Evolutionary conservation across 2,329 filamentous ascomycete genomes (phyloP).

Genomic region (Colletotrichum musae): DNA sequence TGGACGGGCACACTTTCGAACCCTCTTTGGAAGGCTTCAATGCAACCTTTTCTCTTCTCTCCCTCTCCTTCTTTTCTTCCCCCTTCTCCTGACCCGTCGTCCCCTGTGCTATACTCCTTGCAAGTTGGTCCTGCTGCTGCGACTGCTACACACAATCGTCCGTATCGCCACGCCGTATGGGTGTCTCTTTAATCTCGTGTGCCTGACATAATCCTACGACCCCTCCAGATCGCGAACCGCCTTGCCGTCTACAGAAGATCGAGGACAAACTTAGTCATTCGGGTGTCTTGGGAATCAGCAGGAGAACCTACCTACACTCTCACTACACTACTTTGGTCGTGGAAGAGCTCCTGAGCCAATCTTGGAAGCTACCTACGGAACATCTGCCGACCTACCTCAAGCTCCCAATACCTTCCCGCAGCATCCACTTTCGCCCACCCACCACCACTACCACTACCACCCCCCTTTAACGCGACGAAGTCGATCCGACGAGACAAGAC

Average conservation of each 20-base stretch:
- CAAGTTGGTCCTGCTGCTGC: background rate
- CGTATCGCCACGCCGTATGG: background rate
- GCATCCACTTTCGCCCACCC: slow-evolving; percentile 11
- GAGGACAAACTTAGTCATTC: background rate
- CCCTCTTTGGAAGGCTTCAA: slow-evolving; percentile 37
- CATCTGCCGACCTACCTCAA: background rate
- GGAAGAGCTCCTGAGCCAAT: slow-evolving; percentile 11
- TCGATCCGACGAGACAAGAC: slow-evolving; percentile 24
- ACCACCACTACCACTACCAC: slow-evolving; percentile 2
- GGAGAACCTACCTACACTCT: too few species aligned
- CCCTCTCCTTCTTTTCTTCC: background rate
- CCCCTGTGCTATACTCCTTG: background rate
- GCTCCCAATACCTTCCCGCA: slow-evolving; percentile 9
- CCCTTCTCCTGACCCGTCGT: background rate
- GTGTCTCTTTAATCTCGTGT: too few species aligned
- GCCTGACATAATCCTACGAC: slow-evolving; percentile 25
- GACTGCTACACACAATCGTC: too few species aligned
- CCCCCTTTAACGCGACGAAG: slow-evolving; percentile 20
- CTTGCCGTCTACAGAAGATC: background rate
- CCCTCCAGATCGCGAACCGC: slow-evolving; percentile 16
- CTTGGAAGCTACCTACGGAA: background rate
- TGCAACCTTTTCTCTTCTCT: slow-evolving; percentile 24
- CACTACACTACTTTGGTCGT: background rate
- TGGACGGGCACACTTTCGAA: slow-evolving; percentile 30
- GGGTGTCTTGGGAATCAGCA: too few species aligned